Percentiles rank a stretch among this genome's conserved stretches.
These are phyloP conservation scores for Candida broadrunensis DNA, from an alignment of 805 yeast species.

Conservation along the genomic window DNA sequence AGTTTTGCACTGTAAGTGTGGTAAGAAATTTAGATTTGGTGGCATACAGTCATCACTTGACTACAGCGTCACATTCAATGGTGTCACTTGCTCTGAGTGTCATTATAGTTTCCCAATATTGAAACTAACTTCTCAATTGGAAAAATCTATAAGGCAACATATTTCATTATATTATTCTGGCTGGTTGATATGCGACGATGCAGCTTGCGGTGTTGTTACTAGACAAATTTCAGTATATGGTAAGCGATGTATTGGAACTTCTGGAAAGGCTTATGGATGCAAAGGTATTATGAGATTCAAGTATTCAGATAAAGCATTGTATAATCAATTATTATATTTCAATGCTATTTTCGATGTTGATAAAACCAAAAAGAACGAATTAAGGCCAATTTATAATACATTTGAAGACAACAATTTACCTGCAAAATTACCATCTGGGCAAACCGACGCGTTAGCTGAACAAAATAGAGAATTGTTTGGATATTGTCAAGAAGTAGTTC, in stretches of 20 bases:
- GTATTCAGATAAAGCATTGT: slow-evolving; percentile 75
- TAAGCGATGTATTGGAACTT: slow-evolving; percentile 69
- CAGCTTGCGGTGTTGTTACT: slow-evolving; percentile 74
- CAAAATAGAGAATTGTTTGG: slow-evolving; percentile 68
- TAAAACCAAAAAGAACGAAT: slow-evolving; percentile 56
- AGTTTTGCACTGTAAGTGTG: slow-evolving; percentile 61
- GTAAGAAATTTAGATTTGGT: slow-evolving; percentile 58
- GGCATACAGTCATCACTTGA: slow-evolving; percentile 68
- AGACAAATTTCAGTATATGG: slow-evolving; percentile 90
- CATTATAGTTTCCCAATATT: slow-evolving; percentile 47
- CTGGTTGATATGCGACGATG: slow-evolving; percentile 81
- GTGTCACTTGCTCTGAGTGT: slow-evolving; percentile 70
- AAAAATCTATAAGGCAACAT: slow-evolving; percentile 63
- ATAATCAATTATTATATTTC: slow-evolving; percentile 81
- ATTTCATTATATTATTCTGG: slow-evolving; percentile 82
- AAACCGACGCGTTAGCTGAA: slow-evolving; percentile 71
- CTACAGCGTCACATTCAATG: slow-evolving; percentile 62
- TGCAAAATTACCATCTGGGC: slow-evolving; percentile 42
- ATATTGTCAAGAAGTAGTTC: slow-evolving; percentile 54
- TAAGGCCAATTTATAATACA: slow-evolving; percentile 51
- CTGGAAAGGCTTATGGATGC: slow-evolving; percentile 60
- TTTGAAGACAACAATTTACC: slow-evolving; percentile 19
- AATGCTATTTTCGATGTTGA: slow-evolving; percentile 78
- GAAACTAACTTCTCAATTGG: slow-evolving; percentile 69
- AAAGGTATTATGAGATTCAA: slow-evolving; percentile 79